A percentile compares a stretch with the other conserved stretches of the same genome.
Evolutionary conservation across 2,329 filamentous ascomycete genomes (phyloP).

Genomic region (Fusarium sp.): DNA sequence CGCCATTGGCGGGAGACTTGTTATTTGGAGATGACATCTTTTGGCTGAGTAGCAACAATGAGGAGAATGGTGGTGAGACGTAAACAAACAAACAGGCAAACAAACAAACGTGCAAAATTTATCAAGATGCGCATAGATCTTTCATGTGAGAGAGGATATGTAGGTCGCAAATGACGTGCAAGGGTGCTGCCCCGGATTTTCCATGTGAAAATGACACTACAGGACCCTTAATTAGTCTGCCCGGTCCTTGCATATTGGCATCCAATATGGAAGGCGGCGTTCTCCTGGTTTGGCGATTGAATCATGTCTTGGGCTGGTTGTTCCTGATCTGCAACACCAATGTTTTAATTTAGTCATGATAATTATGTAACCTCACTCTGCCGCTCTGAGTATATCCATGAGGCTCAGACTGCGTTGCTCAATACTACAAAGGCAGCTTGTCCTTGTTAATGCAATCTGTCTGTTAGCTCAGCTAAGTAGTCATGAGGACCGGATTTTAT

Average conservation of each 20-base stretch:
- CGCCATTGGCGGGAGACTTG: slow-evolving; percentile 39
- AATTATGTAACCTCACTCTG: background rate
- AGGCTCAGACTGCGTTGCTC: background rate
- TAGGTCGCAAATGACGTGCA: slow-evolving; percentile 35
- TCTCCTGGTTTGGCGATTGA: background rate
- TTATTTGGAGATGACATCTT: slow-evolving; percentile 45
- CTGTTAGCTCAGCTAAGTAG: background rate
- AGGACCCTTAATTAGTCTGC: slow-evolving; percentile 26
- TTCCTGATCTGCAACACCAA: slow-evolving; percentile 14
- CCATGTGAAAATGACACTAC: slow-evolving; percentile 38
- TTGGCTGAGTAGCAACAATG: background rate
- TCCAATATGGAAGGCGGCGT: slow-evolving; percentile 20
- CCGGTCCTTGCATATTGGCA: slow-evolving; percentile 37
- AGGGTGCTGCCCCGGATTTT: slow-evolving; percentile 48
- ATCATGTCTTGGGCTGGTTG: background rate
- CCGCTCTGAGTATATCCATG: background rate
- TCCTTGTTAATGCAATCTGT: background rate
- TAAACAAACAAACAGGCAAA: background rate
- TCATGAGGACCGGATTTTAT: background rate
- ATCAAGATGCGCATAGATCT: background rate
- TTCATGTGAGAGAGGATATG: slow-evolving; percentile 28
- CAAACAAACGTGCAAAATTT: background rate
- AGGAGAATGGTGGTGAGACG: background rate
- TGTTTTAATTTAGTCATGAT: background rate
- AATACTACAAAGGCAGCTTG: no score